Conservation (phyloP, 2,329 filamentous ascomycete species). For the Bisporella sp. region DNA sequence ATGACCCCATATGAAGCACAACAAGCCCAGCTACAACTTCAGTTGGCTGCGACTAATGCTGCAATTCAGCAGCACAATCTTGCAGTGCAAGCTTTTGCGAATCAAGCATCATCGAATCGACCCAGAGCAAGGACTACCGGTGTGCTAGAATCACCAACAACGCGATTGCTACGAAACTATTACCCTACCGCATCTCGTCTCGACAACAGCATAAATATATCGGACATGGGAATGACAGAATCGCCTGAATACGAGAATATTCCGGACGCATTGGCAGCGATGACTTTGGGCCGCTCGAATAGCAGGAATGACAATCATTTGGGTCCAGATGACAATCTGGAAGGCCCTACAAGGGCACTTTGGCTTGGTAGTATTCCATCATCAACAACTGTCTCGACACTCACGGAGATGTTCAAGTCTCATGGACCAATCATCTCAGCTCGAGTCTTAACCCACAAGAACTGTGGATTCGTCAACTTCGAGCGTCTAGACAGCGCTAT, state of each 20-base stretch:
- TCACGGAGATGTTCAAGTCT: constrained; percentile 92
- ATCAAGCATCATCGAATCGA: constrained; percentile 71
- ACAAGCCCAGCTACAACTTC: constrained; percentile 54
- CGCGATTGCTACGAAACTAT: constrained; percentile 57
- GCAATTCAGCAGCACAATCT: constrained; percentile 87
- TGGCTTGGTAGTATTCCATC: constrained; percentile 98
- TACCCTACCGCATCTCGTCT: constrained; percentile 69
- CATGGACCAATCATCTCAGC: constrained; percentile 89
- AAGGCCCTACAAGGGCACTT: constrained; percentile 84
- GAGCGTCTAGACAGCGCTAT: constrained; percentile 87
- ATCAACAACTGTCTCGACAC: constrained; percentile 89
- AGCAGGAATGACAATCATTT: constrained; percentile 62
- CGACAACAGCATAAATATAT: constrained; percentile 66
- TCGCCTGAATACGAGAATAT: constrained; percentile 75
- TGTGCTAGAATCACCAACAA: constrained; percentile 59
- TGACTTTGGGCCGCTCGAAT: constrained; percentile 64
- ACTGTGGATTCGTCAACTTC: constrained; percentile 98
- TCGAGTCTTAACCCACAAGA: constrained; percentile 94
- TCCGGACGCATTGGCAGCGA: constrained; percentile 72
- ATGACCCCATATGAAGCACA: constrained; percentile 48
- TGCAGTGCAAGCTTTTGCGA: constrained; percentile 87
- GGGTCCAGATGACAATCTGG: constrained; percentile 72
- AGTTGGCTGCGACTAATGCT: constrained; percentile 56
- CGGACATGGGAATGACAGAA: constrained; percentile 69
- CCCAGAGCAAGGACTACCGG: constrained; percentile 89